phyloP scores from a whole-genome alignment of 2,329 filamentous ascomycete genomes.

The Talaromyces sp. region DNA sequence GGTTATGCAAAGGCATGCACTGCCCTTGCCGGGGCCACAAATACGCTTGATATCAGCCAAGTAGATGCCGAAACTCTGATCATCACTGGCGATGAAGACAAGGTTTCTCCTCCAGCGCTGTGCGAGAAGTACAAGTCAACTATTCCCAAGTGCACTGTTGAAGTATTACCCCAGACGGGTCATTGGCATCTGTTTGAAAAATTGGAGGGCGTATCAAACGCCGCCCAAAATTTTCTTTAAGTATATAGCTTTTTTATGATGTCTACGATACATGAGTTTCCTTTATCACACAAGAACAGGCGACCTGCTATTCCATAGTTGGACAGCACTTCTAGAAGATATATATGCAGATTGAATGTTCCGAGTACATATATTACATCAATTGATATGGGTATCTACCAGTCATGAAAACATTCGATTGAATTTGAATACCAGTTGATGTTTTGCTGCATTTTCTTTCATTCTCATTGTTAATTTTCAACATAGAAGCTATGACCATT shows the following conservation, averaged over 20 bases:
- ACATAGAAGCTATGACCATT: no score
- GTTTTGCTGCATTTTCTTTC: background rate
- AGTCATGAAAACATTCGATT: background rate
- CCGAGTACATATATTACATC: background rate
- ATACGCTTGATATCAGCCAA: constrained; percentile 27
- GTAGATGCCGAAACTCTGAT: constrained; percentile 34
- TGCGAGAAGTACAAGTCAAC: constrained; percentile 28
- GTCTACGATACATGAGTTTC: background rate
- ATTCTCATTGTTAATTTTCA: no score
- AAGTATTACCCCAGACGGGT: constrained; percentile 36
- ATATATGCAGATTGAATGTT: background rate
- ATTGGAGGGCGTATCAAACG: constrained; percentile 27
- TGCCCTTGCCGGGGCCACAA: constrained; percentile 41
- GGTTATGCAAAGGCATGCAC: constrained; percentile 52
- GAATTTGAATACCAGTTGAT: background rate
- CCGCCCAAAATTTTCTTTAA: constrained; percentile 3
- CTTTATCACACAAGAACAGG: no score
- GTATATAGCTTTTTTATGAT: background rate
- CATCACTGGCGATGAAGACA: constrained; percentile 45
- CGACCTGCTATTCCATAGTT: no score
- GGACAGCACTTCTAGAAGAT: background rate
- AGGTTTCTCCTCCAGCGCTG: constrained; percentile 33
- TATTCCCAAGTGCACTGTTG: constrained; percentile 19
- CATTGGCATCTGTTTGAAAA: constrained; percentile 52
- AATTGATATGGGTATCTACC: background rate